Evolutionary conservation across 768 basidiomycete genomes (phyloP), one percentile per base, ranked within the genome.

Genomic region (Kwoniella pini): DNA sequence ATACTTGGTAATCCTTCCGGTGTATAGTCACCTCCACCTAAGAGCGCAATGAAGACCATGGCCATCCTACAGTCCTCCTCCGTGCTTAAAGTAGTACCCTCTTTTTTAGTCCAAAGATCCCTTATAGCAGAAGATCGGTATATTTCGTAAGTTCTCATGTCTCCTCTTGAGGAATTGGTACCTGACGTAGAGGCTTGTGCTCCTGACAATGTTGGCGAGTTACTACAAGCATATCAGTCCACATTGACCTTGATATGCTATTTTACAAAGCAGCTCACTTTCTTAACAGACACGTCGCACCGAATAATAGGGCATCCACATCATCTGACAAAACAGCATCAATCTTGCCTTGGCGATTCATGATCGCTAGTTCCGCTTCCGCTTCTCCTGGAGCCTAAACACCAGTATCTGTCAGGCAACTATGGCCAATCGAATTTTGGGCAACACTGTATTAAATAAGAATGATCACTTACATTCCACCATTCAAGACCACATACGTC

Each of bases 321-420:
- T 96, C 94, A 76, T 97, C 94, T 0, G 93, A 90, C 43, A 94
- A 82, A 24, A 96, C 84, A 0, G 87, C 90, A 72, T 97, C 94
- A 57, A 97, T 88, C 53, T 88, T 77, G 2, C 91, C 91, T 42
- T 87, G 84, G 3, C 83, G 81, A 68, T 91, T 93, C 54, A 97
- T 81, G 63, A 89, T 87, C 0, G 93, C 93, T 2, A 97, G 82
- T 72, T 95, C 93, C 0, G 93, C 93, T 77, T 97, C 94, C 0
- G 94, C 94, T 78, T 96, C 94, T 17, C 91, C 92, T 5, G 93
- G 93, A 15, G 91, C 82, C 81, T 39, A 43, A 9, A 50, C 27
- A 19, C 12, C 39, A 24, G 21, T 36, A 38, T 11, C n/a, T 40
- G 42, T 46, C 24, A 39, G 21, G n/a, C n/a, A n/a, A n/a, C n/a